Evolutionary conservation across 192 early-diverging fungal genomes (phyloP), one percentile per base, ranked within the genome.

Genomic region (Rhizoclosmatium globosum): DNA sequence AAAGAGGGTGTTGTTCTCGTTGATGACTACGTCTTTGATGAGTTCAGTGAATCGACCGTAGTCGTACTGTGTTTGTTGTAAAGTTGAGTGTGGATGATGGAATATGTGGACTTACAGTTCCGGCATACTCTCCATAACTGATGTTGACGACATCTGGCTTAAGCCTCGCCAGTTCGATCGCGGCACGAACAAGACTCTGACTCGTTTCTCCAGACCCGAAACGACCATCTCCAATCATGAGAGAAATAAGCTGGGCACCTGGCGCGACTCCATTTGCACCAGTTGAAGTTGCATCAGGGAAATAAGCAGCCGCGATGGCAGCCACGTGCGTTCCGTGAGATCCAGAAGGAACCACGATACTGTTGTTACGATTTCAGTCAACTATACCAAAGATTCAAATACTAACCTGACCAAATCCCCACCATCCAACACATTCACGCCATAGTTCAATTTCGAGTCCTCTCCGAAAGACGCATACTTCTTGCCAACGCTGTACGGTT

Each of bases 271-370:
- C 98, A 81, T 96, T 94, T 60, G 94, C 84, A 45, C 85, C 86
- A 3, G 93, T 92, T 56, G 95, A 93, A 15, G 39, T 62, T 56
- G 9, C 53, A 4, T 96, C 94, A 3, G 96, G 94, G 78, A 93
- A 92, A 84, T 97, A 84, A 11, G 95, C 96, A 2, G 95, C 95
- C 19, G 95, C 85, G 77, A 99, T 98, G 31, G 93, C 94, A 46
- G 97, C 95, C 62, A 99, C 98, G 74, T 99, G 98, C 4, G 94
- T 98, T 38, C 94, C 93, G 79, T 99, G 98, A 41, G 89, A 81
- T n/a, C 95, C 94, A 59, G 90, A 89, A 48, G 90, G 81, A 43
- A 93, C 93, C 44, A 97, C 97, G 76, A 98, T 94, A 80, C 91
- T 88, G 38, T 23, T 19, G 38, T 43, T 17, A 68, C 15, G n/a